Conservation (phyloP, 23 red algal species). For the Chondrus crispus region DNA sequence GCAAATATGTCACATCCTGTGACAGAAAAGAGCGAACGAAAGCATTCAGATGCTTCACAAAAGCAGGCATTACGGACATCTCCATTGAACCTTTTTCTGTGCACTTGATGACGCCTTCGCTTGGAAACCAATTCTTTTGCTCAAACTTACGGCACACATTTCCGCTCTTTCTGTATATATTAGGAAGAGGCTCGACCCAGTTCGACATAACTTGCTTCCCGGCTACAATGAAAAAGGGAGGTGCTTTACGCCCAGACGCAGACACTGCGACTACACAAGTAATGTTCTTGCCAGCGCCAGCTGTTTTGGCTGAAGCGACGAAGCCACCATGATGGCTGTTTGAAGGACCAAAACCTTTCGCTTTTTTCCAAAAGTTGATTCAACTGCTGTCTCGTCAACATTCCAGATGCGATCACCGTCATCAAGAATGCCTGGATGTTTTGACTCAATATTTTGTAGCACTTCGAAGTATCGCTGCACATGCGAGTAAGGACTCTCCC, state of each 20-base stretch:
- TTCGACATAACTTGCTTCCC: not conserved
- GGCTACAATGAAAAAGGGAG: not conserved
- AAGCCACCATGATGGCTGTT: not conserved
- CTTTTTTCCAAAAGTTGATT: not conserved
- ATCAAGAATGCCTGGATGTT: not conserved
- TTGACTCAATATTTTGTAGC: not conserved
- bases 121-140: not conserved
- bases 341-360: not conserved
- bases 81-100: constrained; percentile 12
- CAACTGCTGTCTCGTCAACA: not conserved
- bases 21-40: not conserved
- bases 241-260: not conserved
- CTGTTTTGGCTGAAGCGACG: not conserved
- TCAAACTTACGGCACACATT: too few species aligned
- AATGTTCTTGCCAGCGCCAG: not conserved
- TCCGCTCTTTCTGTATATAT: too few species aligned
- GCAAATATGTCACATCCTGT: too few species aligned
- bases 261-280: not conserved
- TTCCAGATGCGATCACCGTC: not conserved
- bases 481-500: too few species aligned
- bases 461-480: not conserved
- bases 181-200: too few species aligned
- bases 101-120: not conserved
- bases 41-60: not conserved
- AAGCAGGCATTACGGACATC: not conserved